Conservation (phyloP, 2,329 filamentous ascomycete species). For the Juglanconis juglandina region DNA sequence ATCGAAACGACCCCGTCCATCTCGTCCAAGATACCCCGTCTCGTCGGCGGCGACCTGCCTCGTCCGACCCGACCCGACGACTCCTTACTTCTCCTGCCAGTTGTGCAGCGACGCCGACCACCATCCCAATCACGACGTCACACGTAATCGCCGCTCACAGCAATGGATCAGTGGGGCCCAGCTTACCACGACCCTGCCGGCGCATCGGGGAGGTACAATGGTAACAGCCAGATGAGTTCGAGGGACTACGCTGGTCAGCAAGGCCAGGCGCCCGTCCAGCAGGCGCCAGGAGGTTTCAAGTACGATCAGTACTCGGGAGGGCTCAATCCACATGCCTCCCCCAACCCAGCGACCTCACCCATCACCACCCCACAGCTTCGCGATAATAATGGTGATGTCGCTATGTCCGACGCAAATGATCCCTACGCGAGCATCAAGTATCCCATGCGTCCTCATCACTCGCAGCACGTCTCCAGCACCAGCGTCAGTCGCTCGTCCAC, state of each 20-base stretch:
- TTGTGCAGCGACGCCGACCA: slow-evolving; percentile 13
- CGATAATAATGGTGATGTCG: slow-evolving; percentile 71
- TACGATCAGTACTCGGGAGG: slow-evolving; percentile 64
- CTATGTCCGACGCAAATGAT: slow-evolving; percentile 84
- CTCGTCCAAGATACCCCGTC: background rate
- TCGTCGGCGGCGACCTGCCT: background rate
- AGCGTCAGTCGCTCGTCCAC: slow-evolving; percentile 46
- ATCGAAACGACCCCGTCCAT: background rate
- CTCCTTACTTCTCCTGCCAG: background rate
- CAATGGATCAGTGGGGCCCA: slow-evolving; percentile 61
- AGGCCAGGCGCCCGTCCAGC: slow-evolving; percentile 35
- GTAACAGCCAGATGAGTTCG: slow-evolving; percentile 32
- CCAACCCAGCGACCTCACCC: slow-evolving; percentile 55
- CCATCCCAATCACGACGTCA: slow-evolving; percentile 12
- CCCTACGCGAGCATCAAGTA: slow-evolving; percentile 85
- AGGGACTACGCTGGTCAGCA: slow-evolving; percentile 23
- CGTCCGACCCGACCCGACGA: background rate
- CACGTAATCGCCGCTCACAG: slow-evolving; percentile 19
- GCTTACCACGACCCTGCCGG: slow-evolving; percentile 62
- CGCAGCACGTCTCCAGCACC: slow-evolving; percentile 62
- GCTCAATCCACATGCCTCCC: slow-evolving; percentile 33
- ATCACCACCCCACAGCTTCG: slow-evolving; percentile 57
- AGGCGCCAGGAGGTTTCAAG: slow-evolving; percentile 59
- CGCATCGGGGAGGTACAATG: slow-evolving; percentile 63
- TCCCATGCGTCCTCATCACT: slow-evolving; percentile 72